Base-by-base conservation (phyloP, 805 yeast genomes). In the Starmerella floris region DNA sequence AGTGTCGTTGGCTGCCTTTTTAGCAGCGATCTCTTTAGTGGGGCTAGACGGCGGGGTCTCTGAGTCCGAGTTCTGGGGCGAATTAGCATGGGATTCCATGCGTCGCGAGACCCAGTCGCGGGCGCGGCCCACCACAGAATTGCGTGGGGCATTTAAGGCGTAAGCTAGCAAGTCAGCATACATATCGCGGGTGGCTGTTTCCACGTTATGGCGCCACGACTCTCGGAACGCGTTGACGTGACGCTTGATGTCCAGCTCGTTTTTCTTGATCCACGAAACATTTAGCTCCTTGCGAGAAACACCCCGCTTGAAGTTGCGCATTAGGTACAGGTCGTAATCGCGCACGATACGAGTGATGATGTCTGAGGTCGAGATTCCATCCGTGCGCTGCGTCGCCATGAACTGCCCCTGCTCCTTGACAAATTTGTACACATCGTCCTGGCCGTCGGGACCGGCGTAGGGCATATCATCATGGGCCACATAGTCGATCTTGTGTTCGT, bases 401-500 rank as follows among this genome's bases (percentile, higher is more conserved):
- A 91, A 91, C 78, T 74, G 82, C 1, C 98, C 98, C 57, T 68
- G 69, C 58, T 81, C 80, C 60, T 91, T 91, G 57, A 91, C 81
- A 20, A 96, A 95, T 60, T 75, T 77, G 65, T 91, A 91, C 42
- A 91, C 85, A 60, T 91, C 98, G 59, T 83, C 95, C 30, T 77
- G 70, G 47, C 79, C 95, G n/a, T 76, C 76, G 1, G 51, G 51
- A 21, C 88, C 76, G 1, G 83, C 95, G 59, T 91, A 91, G 1
- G 98, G 98, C 49, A 84, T 66, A 62, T 91, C 97, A 64, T 91
- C 98, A 62, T 91, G 98, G 2, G 98, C 98, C 47, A 88, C 95
- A 56, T 84, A 91, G 61, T 91, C 98, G 52, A 91, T 84, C 42
- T 76, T 67, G 62, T 91, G 95, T 53, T 79, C 63, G 37, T 66